phyloP scores from a whole-genome alignment of 73 alveolate species.

The Tetrahymena borealis region DNA sequence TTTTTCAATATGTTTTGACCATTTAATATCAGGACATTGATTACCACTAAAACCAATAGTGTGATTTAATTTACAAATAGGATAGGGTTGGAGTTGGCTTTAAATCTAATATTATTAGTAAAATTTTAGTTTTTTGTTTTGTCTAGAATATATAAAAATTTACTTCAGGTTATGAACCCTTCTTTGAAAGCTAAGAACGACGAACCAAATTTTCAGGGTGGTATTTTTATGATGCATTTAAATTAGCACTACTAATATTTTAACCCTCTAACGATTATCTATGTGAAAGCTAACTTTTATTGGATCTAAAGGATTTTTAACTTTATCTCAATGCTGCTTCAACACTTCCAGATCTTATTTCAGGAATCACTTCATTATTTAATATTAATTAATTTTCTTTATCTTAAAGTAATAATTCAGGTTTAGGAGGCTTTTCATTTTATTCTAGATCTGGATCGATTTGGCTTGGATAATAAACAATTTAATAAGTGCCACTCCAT shows the following conservation, averaged over 20 bases:
- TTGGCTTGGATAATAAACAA: neutral
- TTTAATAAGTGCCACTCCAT: neutral
- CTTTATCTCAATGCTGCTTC: neutral
- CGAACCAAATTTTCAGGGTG: constrained; percentile 19
- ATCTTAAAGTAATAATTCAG: neutral
- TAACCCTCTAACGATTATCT: neutral
- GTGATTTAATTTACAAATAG: constrained; percentile 55
- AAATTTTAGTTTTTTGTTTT: neutral
- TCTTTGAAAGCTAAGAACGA: neutral
- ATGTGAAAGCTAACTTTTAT: neutral
- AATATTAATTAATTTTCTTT: neutral
- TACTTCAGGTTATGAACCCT: constrained; percentile 15
- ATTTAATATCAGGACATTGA: constrained; percentile 53
- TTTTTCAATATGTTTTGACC: constrained; percentile 51
- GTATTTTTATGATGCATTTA: constrained; percentile 9
- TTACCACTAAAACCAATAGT: constrained; percentile 62
- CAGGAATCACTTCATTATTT: neutral
- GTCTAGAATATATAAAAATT: constrained; percentile 3
- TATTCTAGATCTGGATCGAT: neutral
- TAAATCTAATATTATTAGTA: neutral
- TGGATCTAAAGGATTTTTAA: neutral
- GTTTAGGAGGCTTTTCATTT: neutral
- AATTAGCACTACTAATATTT: neutral
- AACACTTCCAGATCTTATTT: neutral
- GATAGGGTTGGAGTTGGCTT: constrained; percentile 52